Conservation (phyloP, 495 filamentous ascomycete species). For the Neurospora sp. region DNA sequence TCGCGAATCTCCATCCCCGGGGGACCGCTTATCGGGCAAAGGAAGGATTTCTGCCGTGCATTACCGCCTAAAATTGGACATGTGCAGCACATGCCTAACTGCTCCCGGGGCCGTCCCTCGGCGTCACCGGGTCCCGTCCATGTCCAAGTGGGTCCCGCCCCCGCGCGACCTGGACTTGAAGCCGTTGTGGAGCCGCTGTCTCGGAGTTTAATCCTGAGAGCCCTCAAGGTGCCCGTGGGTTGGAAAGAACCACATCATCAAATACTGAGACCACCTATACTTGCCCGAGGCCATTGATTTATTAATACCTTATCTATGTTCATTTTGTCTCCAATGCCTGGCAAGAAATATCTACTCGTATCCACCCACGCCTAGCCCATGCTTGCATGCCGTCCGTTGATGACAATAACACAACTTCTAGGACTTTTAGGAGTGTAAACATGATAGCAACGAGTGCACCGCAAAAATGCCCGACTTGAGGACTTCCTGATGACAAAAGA, state of each 20-base stretch:
- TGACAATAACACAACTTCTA: not conserved
- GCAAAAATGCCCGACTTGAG: not conserved
- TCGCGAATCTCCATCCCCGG: not conserved
- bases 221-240: not conserved
- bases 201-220: not conserved
- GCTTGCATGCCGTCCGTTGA: not conserved
- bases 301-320: not conserved
- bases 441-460: not conserved
- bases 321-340: not conserved
- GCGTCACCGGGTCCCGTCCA: not conserved
- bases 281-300: not conserved
- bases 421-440: not conserved
- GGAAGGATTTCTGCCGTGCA: slow-evolving; percentile 20
- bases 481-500: not conserved
- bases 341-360: not conserved
- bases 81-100: not conserved
- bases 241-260: too few relatives aligned
- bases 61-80: slow-evolving; percentile 12
- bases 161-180: not conserved
- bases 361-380: not conserved
- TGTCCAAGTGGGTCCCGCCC: not conserved
- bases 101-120: not conserved
- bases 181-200: not conserved
- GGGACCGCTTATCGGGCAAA: slow-evolving; percentile 6
- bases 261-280: too few relatives aligned